Evolutionary conservation across 345 rosid species (phyloP), one percentile per base, ranked within the genome.

Genomic region (Populus tremula): DNA sequence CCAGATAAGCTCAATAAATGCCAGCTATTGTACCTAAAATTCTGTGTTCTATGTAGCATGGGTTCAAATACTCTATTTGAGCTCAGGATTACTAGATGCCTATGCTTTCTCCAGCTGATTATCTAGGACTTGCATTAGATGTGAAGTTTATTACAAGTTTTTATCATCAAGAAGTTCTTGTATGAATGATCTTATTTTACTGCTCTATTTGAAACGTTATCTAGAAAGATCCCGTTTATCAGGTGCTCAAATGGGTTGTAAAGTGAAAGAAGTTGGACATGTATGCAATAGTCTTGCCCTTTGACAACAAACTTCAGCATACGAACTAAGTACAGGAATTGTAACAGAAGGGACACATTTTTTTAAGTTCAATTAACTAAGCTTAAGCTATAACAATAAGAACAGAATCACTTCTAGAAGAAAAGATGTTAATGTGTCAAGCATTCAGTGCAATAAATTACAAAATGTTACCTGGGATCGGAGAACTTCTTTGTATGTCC

Each of bases 401-500:
- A 63, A 74, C 10, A 74, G n/a, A 39, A 74, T 45, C 31, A 63
- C n/a, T 63, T 8, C 14, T 5, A 31, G 29, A 31, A 10, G 39
- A 25, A 7, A 20, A 66, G 49, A 16, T 56, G 75, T 6, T 72
- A 23, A 9, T 7, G 65, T n/a, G n/a, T 50, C 61, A n/a, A 41
- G 43, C 31, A 54, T 38, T 38, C 47, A 43, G 11, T 50, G 33
- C 36, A 70, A 73, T 33, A 53, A 20, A 78, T 56, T 25, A 76
- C 36, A 38, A 63, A 79, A 9, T 27, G 77, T 72, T 77, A 94
- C 99, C 97, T 94, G 97, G 49, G 99, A 92, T 36, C 99, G 93
- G 82, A 96, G 97, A 80, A 96, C 93, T 85, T 96, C 99, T 79
- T 94, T 96, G 86, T 94, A 94, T 33, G 98, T 96, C 68, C 98